These are phyloP conservation scores for Gossypium rotundifolium DNA, from an alignment of 345 rosid genomes.

Conservation along the genomic window DNA sequence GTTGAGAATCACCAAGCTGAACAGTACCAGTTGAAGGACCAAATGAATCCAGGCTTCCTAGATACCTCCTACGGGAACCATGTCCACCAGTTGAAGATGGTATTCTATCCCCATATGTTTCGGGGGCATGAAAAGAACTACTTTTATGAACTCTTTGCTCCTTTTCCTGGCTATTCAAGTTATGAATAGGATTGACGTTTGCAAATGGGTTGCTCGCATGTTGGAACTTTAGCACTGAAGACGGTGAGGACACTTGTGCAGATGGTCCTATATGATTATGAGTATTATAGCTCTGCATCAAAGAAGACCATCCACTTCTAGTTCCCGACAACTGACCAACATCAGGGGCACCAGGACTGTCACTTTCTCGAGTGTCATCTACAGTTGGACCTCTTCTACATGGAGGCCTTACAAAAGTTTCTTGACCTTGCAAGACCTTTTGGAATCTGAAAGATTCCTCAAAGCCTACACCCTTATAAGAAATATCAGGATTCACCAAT, in stretches of 20 bases:
- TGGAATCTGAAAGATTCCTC: constrained; percentile 63
- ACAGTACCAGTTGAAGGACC: constrained; percentile 20
- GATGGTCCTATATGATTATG: constrained; percentile 19
- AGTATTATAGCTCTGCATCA: constrained; percentile 35
- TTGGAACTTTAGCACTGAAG: constrained; percentile 66
- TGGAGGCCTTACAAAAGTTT: constrained; percentile 53
- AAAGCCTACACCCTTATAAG: constrained; percentile 48
- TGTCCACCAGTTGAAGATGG: constrained; percentile 14
- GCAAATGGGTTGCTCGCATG: constrained; percentile 29
- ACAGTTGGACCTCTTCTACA: constrained; percentile 26
- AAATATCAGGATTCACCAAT: constrained; percentile 21
- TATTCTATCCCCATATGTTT: constrained; percentile 20
- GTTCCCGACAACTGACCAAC: constrained; percentile 36
- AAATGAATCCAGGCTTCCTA: constrained; percentile 12
- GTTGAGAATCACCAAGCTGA: constrained; percentile 25
- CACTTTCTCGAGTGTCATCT: constrained; percentile 35
- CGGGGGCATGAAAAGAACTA: constrained; percentile 12
- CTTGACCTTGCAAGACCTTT: constrained; percentile 99
- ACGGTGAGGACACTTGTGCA: constrained; percentile 59
- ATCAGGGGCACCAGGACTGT: constrained; percentile 28
- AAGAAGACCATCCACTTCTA: constrained; percentile 51
- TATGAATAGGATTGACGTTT: constrained; percentile 12
- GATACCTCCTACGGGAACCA: constrained; percentile 12
- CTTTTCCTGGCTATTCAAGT: constrained; percentile 20
- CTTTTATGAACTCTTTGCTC: constrained; percentile 13